phyloP scores from a whole-genome alignment of 2,329 filamentous ascomycete species.

The Bipolaris zeicola region DNA sequence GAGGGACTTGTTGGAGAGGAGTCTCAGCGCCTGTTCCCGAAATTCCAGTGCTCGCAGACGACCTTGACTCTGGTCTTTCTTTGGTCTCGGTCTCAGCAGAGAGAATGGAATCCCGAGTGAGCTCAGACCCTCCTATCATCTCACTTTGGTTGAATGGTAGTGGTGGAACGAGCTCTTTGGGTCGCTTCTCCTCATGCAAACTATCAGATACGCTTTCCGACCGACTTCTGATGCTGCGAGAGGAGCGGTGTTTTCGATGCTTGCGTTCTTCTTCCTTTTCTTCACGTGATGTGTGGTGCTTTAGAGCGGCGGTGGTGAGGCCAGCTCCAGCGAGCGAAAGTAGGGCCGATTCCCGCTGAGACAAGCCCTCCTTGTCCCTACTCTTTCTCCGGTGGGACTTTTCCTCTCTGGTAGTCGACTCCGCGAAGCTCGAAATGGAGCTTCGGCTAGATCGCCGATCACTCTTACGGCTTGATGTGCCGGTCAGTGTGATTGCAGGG shows the following conservation, averaged over 20 bases:
- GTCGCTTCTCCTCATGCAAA: conserved; percentile 57
- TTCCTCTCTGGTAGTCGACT: conserved; percentile 53
- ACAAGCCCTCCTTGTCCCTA: conserved; percentile 54
- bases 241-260: conserved; percentile 54
- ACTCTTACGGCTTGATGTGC: conserved; percentile 57
- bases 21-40: conserved; percentile 55
- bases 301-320: conserved; percentile 66
- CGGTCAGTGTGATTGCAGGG: conserved; percentile 62
- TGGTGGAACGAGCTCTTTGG: conserved; percentile 66
- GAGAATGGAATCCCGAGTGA: conserved; percentile 85
- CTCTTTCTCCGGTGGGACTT: conserved; percentile 55
- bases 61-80: conserved; percentile 62
- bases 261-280: conserved; percentile 50
- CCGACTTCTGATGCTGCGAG: conserved; percentile 58
- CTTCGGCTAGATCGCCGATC: conserved; percentile 61
- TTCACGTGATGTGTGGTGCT: conserved; percentile 68
- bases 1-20: conserved; percentile 65
- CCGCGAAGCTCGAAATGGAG: conserved; percentile 50
- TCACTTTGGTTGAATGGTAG: conserved; percentile 85
- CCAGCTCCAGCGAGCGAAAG: conserved; percentile 60
- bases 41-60: conserved; percentile 57
- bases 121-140: conserved; percentile 75
- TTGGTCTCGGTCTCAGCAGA: conserved; percentile 74
- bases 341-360: conserved; percentile 60
- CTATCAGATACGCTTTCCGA: conserved; percentile 61